Evolutionary conservation across 2,329 filamentous ascomycete genomes (phyloP), one percentile per base, ranked within the genome.

Genomic region (Colletotrichum navitas): DNA sequence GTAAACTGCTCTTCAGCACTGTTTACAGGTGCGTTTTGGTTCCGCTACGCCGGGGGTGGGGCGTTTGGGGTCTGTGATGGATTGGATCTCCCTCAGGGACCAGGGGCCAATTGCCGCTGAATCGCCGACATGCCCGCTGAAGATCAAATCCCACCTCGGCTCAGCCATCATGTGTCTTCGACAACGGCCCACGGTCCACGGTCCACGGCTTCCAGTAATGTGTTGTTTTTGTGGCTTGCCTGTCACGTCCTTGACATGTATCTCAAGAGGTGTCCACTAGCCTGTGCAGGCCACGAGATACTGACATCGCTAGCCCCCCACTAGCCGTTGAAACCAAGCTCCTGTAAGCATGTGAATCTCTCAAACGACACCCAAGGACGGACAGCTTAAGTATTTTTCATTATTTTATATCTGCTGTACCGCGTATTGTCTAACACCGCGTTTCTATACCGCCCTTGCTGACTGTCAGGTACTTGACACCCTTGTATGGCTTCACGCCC

Each of bases 401-500:
- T 72, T 72, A 62, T 62, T 71, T 56, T 66, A 65, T 66, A n/a
- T 47, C n/a, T 45, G 54, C 56, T 61, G 56, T 10, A 32, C 39
- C 43, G 26, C 5, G 41, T 58, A 41, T 56, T 39, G 41, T 45
- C 67, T 73, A 90, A 78, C 90, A 91, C 76, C 90, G 83, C 75
- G 90, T 86, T 80, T 92, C 90, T 52, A 92, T 84, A 29, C 90
- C 90, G 18, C 87, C 87, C 74, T 89, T 89, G 77, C 90, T 92
- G 60, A 92, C 85, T 21, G 95, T 98, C 76, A 99, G 80, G 81
- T 99, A 99, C 83, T 99, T 99, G 75, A 99, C 96, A 1, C 96
- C 96, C 83, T 98, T 99, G 82, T 97, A 98, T 32, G 96, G 96
- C 82, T 94, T 97, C 49, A 98, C 90, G 2, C 93, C 90, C 75